phyloP scores from a whole-genome alignment of 352 stramenopile species.

The Globisporangium lucens region DNA sequence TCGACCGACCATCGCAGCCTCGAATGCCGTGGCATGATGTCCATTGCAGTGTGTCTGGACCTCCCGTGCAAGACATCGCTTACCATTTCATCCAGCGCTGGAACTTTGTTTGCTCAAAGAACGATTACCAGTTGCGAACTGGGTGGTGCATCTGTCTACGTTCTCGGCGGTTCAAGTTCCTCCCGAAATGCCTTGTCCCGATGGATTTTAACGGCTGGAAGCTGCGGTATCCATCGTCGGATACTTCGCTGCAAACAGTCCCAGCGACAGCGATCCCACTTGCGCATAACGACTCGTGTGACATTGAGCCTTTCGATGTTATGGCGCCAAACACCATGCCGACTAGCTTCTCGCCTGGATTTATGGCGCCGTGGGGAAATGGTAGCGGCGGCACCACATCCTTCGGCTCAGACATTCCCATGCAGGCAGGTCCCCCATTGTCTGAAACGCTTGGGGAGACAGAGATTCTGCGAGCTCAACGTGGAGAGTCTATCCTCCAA shows the following conservation, averaged over 20 bases:
- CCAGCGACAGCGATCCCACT: slow-evolving; percentile 42
- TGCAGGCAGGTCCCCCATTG: slow-evolving; percentile 17
- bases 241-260: slow-evolving; percentile 34
- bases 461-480: slow-evolving; percentile 58
- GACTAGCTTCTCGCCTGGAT: slow-evolving; percentile 15
- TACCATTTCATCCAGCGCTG: slow-evolving; percentile 91
- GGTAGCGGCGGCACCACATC: slow-evolving; percentile 4
- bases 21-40: slow-evolving; percentile 91
- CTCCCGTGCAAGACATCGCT: slow-evolving; percentile 79
- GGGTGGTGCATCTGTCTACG: slow-evolving; percentile 87
- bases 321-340: slow-evolving; percentile 16
- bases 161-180: slow-evolving; percentile 77
- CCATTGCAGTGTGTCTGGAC: slow-evolving; percentile 79
- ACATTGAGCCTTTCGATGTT: slow-evolving; percentile 24
- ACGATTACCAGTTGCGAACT: slow-evolving; percentile 82
- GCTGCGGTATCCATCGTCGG: slow-evolving; percentile 65
- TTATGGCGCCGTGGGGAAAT: slow-evolving; percentile 15
- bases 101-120: slow-evolving; percentile 90
- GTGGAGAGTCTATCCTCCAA: slow-evolving; percentile 59
- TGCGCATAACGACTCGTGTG: slow-evolving; percentile 54
- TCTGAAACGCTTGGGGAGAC: slow-evolving; percentile 35
- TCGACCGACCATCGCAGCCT: slow-evolving; percentile 71
- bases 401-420: slow-evolving; percentile 16
- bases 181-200: slow-evolving; percentile 82
- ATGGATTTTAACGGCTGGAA: slow-evolving; percentile 87